Percentiles rank a stretch among this genome's conserved stretches.
Conservation (phyloP, 2,329 filamentous ascomycete genomes). For the Neocatenulostroma microsporum region DNA sequence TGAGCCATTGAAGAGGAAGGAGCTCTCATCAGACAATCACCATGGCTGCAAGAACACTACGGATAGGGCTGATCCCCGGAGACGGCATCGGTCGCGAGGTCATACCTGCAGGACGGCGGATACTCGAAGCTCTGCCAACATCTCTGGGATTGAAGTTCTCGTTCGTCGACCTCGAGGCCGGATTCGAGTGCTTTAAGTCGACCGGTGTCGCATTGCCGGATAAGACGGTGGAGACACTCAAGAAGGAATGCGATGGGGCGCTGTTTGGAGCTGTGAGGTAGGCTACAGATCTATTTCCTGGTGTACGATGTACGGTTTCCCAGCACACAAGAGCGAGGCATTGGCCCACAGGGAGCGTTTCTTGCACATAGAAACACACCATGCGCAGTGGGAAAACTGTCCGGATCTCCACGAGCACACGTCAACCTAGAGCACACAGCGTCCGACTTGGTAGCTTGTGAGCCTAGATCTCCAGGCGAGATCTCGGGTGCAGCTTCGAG, state of each 20-base stretch:
- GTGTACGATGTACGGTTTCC: no score
- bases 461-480: no score
- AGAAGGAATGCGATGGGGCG: conserved; percentile 87
- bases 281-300: neutral
- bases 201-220: conserved; percentile 85
- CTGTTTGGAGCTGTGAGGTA: conserved; percentile 82
- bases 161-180: conserved; percentile 87
- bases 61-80: conserved; percentile 91
- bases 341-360: no score
- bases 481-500: no score
- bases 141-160: conserved; percentile 89
- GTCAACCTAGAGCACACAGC: no score
- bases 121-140: conserved; percentile 87
- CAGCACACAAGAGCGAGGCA: no score
- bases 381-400: no score
- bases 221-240: conserved; percentile 79
- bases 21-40: no score
- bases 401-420: no score
- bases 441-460: no score
- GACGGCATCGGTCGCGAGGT: conserved; percentile 98
- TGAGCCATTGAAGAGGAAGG: neutral
- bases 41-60: conserved; percentile 58
- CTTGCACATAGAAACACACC: no score
- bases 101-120: conserved; percentile 81
- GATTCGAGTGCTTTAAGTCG: conserved; percentile 86